These are phyloP conservation scores for Lactuca sativa DNA, from an alignment of 129 eudicot species.

Conservation along the genomic window DNA sequence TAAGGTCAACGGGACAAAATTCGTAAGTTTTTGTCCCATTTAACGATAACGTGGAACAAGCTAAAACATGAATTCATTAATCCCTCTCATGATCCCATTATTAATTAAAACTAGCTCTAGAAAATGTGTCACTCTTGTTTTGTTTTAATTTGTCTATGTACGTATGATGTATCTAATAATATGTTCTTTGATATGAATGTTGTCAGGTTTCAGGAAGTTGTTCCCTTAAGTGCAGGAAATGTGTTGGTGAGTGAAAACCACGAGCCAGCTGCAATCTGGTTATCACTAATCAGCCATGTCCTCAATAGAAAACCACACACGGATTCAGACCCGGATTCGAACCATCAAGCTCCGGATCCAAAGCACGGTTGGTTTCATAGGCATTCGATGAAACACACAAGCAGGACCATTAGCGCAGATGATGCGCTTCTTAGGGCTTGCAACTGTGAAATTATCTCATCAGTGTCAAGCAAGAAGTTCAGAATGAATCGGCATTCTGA, in stretches of 20 bases:
- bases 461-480: constrained; percentile 15
- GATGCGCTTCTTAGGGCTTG: constrained; percentile 50
- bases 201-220: constrained; percentile 68
- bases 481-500: constrained; percentile 36
- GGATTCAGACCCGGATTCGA: constrained; percentile 30
- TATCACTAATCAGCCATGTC: constrained; percentile 50
- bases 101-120: too few species aligned
- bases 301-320: constrained; percentile 39
- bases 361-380: constrained; percentile 49
- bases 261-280: constrained; percentile 67
- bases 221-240: constrained; percentile 74
- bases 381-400: constrained; percentile 53
- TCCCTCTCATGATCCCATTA: background rate
- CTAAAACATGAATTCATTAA: too few species aligned
- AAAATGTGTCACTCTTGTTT: too few species aligned
- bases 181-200: background rate
- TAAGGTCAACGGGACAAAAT: background rate
- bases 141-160: too few species aligned
- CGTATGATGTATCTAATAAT: too few species aligned
- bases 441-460: constrained; percentile 45
- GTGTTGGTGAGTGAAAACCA: constrained; percentile 61
- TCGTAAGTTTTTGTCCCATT: background rate
- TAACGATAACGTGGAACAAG: background rate
- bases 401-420: constrained; percentile 41
- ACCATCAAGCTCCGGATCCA: constrained; percentile 28